Base-by-base conservation (phyloP, 148 eudicot species). In the Vaccinium darrowii region DNA sequence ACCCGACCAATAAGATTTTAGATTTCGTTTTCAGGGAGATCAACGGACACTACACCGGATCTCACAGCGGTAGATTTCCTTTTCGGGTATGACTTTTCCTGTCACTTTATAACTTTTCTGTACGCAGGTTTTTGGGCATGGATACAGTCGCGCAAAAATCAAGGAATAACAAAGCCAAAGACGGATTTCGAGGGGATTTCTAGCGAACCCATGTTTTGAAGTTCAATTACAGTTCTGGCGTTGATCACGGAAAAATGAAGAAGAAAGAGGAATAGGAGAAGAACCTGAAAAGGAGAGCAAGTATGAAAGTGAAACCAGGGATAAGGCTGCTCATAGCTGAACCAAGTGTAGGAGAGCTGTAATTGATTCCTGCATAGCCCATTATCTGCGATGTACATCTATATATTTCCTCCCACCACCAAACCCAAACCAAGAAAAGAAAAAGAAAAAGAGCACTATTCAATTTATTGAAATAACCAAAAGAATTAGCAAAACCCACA, bases 241-340 rank as follows among this genome's bases (percentile, higher is more conserved):
- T 33, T 33, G 36, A 33, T 33, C 36, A 1, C 36, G 2, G 36
- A 33, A 54, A 16, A 54, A 2, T 2, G n/a, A 58, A 16, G 16
- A 25, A 11, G 27, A 11, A 12, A 67, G 73, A 21, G 67, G 67
- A 27, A 67, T 63, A 8, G 11, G 27, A 5, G 13, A 63, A 63
- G 78, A 82, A 91, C 93, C 93, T 90, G 92, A 90, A 91, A 86
- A 90, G 79, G 85, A 91, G 71, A 76, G 93, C 93, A 54, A 91
- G 89, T 0, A 90, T 75, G 86, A 91, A 91, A 84, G 93, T 91
- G 82, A 90, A 91, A 51, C 91, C 93, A 62, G 93, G 93, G 60
- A 90, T 88, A 15, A 91, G 90, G 83, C 89, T 91, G 88, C 93
- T 91, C 84, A 91, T 86, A 73, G 93, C 92, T 4, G 93, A 91